These are phyloP conservation scores for Oryza meridionalis DNA, from an alignment of 176 grass and related monocot genomes.

Conservation along the genomic window DNA sequence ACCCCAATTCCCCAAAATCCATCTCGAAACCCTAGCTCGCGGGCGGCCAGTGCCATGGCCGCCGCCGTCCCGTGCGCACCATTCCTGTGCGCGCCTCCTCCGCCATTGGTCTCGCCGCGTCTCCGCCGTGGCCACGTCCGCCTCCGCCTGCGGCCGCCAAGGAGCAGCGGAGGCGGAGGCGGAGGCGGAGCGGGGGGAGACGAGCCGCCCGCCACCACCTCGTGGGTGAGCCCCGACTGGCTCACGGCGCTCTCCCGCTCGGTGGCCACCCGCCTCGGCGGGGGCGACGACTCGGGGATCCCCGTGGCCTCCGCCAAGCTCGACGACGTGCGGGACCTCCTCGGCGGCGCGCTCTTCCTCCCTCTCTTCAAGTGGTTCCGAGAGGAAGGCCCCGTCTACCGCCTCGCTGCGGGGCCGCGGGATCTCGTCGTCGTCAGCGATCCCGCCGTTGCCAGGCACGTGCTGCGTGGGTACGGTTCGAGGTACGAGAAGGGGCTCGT, in stretches of 20 bases:
- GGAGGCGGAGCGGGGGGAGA: constrained; percentile 10
- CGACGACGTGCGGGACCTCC: constrained; percentile 86
- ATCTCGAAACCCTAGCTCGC: neutral
- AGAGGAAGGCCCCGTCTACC: constrained; percentile 86
- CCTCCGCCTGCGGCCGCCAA: constrained; percentile 40
- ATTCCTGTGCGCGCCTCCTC: constrained; percentile 1
- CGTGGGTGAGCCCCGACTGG: constrained; percentile 95
- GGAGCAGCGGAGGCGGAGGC: constrained; percentile 7
- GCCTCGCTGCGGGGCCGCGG: constrained; percentile 82
- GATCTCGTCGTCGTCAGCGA: constrained; percentile 93
- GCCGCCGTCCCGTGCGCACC: neutral
- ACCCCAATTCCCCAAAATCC: neutral
- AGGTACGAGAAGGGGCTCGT: constrained; percentile 92
- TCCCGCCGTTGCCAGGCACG: constrained; percentile 79
- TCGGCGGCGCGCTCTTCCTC: constrained; percentile 97
- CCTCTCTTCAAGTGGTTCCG: constrained; percentile 97
- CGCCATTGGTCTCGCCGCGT: constrained; percentile 11
- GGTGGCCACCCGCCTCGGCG: constrained; percentile 29
- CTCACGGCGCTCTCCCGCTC: constrained; percentile 66
- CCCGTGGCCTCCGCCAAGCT: constrained; percentile 85
- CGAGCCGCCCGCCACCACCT: constrained; percentile 34
- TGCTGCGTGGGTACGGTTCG: constrained; percentile 82
- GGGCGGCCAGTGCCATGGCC: constrained; percentile 32
- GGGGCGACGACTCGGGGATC: constrained; percentile 76
- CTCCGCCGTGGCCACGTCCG: constrained; percentile 1